Evolutionary conservation across 106 monocot species (phyloP), one percentile per base, ranked within the genome.

Genomic region (Chionographis japonica): DNA sequence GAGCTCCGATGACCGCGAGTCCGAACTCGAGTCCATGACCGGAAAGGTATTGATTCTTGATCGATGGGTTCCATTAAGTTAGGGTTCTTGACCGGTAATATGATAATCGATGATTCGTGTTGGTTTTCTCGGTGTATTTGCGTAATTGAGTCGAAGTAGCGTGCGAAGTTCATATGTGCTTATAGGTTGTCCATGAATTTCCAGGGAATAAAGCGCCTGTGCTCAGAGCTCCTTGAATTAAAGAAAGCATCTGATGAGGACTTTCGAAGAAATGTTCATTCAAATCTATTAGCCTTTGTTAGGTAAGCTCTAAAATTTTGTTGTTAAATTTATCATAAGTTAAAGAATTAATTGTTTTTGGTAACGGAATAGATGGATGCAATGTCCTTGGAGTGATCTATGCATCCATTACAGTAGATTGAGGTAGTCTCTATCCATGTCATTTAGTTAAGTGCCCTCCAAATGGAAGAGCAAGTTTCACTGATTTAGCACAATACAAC

Each of bases 161-260:
- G 5, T 14, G 15, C 6, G 5, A 52, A 19, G 37, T 27, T 41
- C 3, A 37, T 35, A 50, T 60, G 18, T 19, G 7, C 35, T 36
- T 11, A 9, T 7, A 43, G 42, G 42, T 55, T 60, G 9, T 62
- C 39, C 1, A 50, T 56, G 8, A 12, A 12, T 11, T 52, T 67
- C 0, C 41, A 85, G 85, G 85, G 85, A 2, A 81, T 81, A 67
- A 74, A 78, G 56, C 70, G 71, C n/a, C 41, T 85, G 55, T 81
- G 81, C 57, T 81, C 74, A 8, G 85, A 85, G 67, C 63, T 85
- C 7, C 68, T 85, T 41, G 85, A 81, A 41, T 71, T 85, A 58
- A 81, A 85, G 59, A 81, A 72, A 42, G 70, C 64, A 12, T 77
- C 74, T 4, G 73, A 85, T 58, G 74, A 78, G 49, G 78, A 81